Evolutionary conservation across 2,329 filamentous ascomycete genomes (phyloP), one percentile per base, ranked within the genome.

Genomic region (Biscogniauxia sp.): DNA sequence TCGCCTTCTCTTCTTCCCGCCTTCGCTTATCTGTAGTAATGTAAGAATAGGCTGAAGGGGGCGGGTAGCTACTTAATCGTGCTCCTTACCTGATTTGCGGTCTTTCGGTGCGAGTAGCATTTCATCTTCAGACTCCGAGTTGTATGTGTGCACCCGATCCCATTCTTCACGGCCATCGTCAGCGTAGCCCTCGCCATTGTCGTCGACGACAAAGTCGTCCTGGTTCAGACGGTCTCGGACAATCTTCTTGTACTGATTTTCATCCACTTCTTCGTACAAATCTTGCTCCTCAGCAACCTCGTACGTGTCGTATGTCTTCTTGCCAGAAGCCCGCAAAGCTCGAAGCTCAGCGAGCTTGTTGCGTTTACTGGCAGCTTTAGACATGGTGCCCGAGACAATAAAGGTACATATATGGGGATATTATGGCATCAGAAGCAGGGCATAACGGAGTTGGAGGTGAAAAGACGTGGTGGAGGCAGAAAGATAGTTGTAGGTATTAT

Each of bases 191-290:
- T 94, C 92, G 72, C 94, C 94, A 79, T 97, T 96, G 79, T 99
- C 95, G 79, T 98, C 95, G 62, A 99, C 93, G 56, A 99, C 94
- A 72, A 99, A 99, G 78, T 99, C 95, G 70, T 99, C 95, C 71
- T 96, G 84, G 72, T 98, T 91, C 56, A 99, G 82, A 53, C 95
- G 89, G 59, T 89, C 87, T 51, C 95, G 87, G 15, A 99, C 93
- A 67, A 98, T 89, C 75, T 96, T 96, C 80, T 97, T 97, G 82
- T 99, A 99, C 56, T 91, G 91, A 71, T 95, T 94, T 71, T 99
- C 95, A 72, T 98, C 93, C 54, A 99, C 93, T 71, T 96, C 93
- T 65, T 98, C 95, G 79, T 98, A 99, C 52, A 99, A 81, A 68
- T 91, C 87, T 66, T 89, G 86, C 69, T 91, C 90, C 64, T 98